A percentile compares a stretch with the other conserved stretches of the same genome.
These are phyloP conservation scores for Echinosophora koreensis DNA, from an alignment of 306 rosid species.

Conservation along the genomic window DNA sequence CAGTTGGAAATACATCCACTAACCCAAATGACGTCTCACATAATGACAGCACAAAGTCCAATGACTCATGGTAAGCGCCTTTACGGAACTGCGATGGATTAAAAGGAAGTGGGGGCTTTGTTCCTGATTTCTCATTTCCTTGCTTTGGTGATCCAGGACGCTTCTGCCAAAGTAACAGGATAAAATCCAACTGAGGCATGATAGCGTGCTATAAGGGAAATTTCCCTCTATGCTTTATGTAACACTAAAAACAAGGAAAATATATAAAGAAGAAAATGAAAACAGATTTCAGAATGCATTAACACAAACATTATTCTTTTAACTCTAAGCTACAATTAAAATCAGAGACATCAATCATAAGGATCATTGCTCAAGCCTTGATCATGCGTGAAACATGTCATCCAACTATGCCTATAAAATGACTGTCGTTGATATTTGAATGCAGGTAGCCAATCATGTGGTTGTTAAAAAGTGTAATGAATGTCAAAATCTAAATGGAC, in stretches of 20 bases:
- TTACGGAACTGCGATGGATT: conserved; percentile 72
- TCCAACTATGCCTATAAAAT: conserved; percentile 11
- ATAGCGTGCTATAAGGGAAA: conserved; percentile 16
- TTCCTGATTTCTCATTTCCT: conserved; percentile 67
- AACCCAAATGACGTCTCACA: conserved; percentile 93
- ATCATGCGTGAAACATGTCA: conserved; percentile 2
- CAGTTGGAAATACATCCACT: conserved; percentile 94
- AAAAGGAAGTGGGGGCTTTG: conserved; percentile 88
- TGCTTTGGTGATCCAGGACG: conserved; percentile 75
- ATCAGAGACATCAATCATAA: conserved; percentile 4
- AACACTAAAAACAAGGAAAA: conserved; percentile 21
- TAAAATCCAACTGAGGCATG: conserved; percentile 38
- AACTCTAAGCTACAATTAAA: conserved; percentile 38
- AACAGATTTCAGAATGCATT: conserved; percentile 34
- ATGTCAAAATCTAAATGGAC: conserved; percentile 30
- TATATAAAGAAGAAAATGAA: conserved; percentile 37
- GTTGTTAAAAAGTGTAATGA: conserved; percentile 34
- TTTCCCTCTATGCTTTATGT: not conserved
- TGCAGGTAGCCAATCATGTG: conserved; percentile 35
- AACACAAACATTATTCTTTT: conserved; percentile 7
- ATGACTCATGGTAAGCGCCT: conserved; percentile 87
- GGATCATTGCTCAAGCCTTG: conserved; percentile 11
- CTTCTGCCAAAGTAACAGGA: conserved; percentile 63
- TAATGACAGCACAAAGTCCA: conserved; percentile 87
- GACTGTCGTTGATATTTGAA: conserved; percentile 9